These are phyloP conservation scores for Phytopythium aichiense DNA, from an alignment of 352 stramenopile genomes.

Conservation along the genomic window DNA sequence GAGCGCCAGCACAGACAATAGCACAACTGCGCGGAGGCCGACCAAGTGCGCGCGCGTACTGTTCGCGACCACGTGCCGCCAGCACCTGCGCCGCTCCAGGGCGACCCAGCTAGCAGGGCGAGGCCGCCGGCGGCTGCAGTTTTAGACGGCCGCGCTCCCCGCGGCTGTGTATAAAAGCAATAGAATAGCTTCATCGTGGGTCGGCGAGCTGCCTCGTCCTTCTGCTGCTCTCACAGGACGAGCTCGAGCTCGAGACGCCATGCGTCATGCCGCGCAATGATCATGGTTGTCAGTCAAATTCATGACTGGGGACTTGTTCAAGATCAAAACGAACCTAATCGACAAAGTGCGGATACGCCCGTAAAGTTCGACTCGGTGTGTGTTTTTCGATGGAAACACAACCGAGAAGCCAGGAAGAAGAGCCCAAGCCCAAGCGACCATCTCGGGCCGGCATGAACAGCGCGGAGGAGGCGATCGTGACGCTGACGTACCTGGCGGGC, in stretches of 20 bases:
- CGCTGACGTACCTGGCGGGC: constrained; percentile 63
- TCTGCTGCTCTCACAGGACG: not conserved
- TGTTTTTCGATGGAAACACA: not conserved
- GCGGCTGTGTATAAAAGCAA: not conserved
- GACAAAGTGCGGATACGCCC: not conserved
- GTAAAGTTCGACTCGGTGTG: not conserved
- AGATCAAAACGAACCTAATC: not conserved
- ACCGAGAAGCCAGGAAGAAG: not conserved
- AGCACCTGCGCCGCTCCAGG: constrained; percentile 5
- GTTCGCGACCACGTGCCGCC: constrained; percentile 7
- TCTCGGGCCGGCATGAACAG: not conserved
- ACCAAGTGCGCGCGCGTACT: constrained; percentile 18
- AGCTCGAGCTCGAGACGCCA: not conserved
- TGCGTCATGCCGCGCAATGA: not conserved
- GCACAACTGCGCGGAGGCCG: not conserved
- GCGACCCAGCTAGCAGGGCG: constrained; percentile 12
- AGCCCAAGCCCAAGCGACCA: not conserved
- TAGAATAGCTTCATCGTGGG: constrained; percentile 2
- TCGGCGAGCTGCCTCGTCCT: not conserved
- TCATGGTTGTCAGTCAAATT: no score
- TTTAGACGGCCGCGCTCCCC: constrained; percentile 18
- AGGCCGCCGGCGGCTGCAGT: constrained; percentile 27
- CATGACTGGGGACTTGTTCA: no score
- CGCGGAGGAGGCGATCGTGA: constrained; percentile 51
- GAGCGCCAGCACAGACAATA: not conserved